These are phyloP conservation scores for Yamadazyma epiphylla DNA, from an alignment of 1,139 yeast species.

Conservation along the genomic window DNA sequence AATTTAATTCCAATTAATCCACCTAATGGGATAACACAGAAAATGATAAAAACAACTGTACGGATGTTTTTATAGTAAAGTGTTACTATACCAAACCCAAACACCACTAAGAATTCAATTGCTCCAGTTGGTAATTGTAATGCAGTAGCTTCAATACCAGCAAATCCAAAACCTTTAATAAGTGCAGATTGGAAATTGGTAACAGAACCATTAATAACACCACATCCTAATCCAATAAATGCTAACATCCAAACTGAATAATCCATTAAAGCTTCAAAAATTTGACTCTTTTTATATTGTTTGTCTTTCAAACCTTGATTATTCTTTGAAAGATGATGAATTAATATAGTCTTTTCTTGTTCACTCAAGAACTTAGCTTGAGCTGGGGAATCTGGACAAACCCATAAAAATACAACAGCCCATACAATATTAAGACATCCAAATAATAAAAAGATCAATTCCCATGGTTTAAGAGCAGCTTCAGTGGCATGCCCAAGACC, in stretches of 20 bases:
- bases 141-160: conserved; percentile 21
- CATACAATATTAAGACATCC: conserved; percentile 34
- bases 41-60: conserved; percentile 14
- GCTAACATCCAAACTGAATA: conserved; percentile 22
- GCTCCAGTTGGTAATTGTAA: conserved; percentile 31
- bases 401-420: conserved; percentile 19
- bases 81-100: conserved; percentile 20
- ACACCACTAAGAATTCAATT: conserved; percentile 27
- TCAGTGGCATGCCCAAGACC: conserved; percentile 31
- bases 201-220: conserved; percentile 26
- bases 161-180: conserved; percentile 24
- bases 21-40: conserved; percentile 19
- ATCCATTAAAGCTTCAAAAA: conserved; percentile 22
- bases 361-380: conserved; percentile 34
- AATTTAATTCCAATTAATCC: conserved; percentile 22
- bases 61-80: conserved; percentile 17
- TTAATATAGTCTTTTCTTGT: conserved; percentile 28
- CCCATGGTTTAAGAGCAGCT: conserved; percentile 20
- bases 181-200: conserved; percentile 25
- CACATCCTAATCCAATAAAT: conserved; percentile 20
- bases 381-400: conserved; percentile 42
- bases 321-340: conserved; percentile 20
- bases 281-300: conserved; percentile 18
- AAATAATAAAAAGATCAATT: conserved; percentile 40
- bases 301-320: conserved; percentile 23